Evolutionary conservation across 257 asterid species (phyloP).

Genomic region (Petunia secreta): DNA sequence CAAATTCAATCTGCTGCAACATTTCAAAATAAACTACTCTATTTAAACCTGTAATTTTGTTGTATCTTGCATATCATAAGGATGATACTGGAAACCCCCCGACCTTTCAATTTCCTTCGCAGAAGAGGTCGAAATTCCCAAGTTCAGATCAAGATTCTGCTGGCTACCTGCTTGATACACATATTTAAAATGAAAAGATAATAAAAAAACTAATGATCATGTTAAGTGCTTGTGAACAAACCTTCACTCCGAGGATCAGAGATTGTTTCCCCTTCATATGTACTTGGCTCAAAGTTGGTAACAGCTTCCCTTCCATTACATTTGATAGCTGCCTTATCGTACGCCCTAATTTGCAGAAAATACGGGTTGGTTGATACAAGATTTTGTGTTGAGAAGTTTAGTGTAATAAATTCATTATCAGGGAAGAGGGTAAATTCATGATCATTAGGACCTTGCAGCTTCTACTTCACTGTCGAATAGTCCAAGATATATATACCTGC

Average conservation of each 20-base stretch:
- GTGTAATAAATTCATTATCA: slow-evolving; percentile 36
- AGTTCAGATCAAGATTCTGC: slow-evolving; percentile 66
- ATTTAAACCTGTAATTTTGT: slow-evolving; percentile 43
- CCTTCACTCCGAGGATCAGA: slow-evolving; percentile 43
- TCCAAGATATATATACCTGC: slow-evolving; percentile 62
- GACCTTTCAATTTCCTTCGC: slow-evolving; percentile 46
- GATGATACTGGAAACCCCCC: slow-evolving; percentile 45
- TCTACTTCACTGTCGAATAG: slow-evolving; percentile 56
- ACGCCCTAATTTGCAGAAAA: slow-evolving; percentile 63
- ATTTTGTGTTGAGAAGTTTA: slow-evolving; percentile 35
- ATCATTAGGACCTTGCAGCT: slow-evolving; percentile 58
- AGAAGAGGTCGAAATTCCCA: slow-evolving; percentile 64
- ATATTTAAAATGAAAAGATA: neutral
- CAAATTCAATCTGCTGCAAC: neutral
- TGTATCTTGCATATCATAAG: slow-evolving; percentile 48
- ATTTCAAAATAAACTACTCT: neutral
- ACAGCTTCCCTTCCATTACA: slow-evolving; percentile 72
- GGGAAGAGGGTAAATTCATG: slow-evolving; percentile 34
- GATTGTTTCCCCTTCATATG: slow-evolving; percentile 45
- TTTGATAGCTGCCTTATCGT: slow-evolving; percentile 77
- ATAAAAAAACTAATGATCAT: neutral
- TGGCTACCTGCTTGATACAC: slow-evolving; percentile 40
- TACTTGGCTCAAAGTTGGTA: slow-evolving; percentile 71
- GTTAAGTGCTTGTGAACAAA: neutral
- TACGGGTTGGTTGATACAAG: slow-evolving; percentile 37